Base-by-base conservation (phyloP, 371 early-diverging fungal genomes). In the Lichtheimia ramosa region DNA sequence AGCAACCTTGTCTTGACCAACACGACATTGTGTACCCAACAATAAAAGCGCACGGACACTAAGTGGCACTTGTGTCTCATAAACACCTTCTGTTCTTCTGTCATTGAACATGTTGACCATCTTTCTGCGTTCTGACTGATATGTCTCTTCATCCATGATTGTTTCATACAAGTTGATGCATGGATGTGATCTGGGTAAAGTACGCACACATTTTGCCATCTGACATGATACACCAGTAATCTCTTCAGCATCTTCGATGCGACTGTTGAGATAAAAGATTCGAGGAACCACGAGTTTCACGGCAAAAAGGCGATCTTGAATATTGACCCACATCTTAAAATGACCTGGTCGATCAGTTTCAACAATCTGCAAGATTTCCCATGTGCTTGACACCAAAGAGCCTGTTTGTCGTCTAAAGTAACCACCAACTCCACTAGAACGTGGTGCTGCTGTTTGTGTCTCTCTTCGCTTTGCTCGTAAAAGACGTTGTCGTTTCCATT, bases 71-170 rank as follows among this genome's bases (percentile, higher is more conserved):
- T 94, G 88, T 0, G 93, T 89, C 76, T 97, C 97, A 69, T 96
- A 98, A 0, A 95, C 95, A 23, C 95, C 95, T 58, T 91, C 93
- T 13, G 95, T 89, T n/a, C 88, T 77, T 10, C 92, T 92, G 67
- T 96, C 90, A 61, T 88, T 92, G 65, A 95, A 93, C 43, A 96
- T 83, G 21, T 82, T 82, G 1, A 87, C 65, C 71, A 95, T 87
- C 55, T 86, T 82, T 58, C 83, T 83, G 20, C 74, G 69, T 69
- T 95, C 88, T 34, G 83, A 78, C 15, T 77, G 83, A 70, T 85
- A 98, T 5, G 83, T 79, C 5, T 64, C 56, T 69, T 98, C 99
- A 3, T 87, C 51, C 92, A 96, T 92, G 39, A 70, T 71, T 61
- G 94, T 79, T 65, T 89, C 86, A 68, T 92, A 96, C 14, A 97